Evolutionary conservation across 495 filamentous ascomycete genomes (phyloP), one percentile per base, ranked within the genome.

Genomic region (Podospora bellae-mahoneyi): DNA sequence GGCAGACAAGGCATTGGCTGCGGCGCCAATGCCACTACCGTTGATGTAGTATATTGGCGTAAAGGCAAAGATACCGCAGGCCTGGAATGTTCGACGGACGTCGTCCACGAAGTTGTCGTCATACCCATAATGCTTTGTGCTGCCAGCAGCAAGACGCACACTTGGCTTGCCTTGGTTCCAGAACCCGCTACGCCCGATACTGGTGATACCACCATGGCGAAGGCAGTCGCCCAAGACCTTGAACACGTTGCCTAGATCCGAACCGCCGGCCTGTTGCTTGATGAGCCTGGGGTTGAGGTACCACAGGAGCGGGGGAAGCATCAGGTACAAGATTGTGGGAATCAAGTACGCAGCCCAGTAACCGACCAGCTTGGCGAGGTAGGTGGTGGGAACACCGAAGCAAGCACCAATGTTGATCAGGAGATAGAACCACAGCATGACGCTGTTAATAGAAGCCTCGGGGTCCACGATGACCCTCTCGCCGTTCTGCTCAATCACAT

Each of bases 281-380:
- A 85, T 74, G 6, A 84, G 79, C 66, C 79, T 82, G 70, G 82
- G 85, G 73, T 84, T 82, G 20, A 87, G 79, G 63, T 77, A 81
- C 68, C 78, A 80, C 16, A 88, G 79, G 1, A 88, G 75, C 55
- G 85, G 56, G 0, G 86, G 86, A 6, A 87, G 80, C 26, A 85
- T 79, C 53, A 89, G 77, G 74, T 88, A 89, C 55, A 89, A 80
- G 62, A 87, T 78, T 23, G 85, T 82, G 57, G 89, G 88, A 44
- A 95, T 86, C 60, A 93, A 79, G 78, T 89, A 93, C 18, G 87
- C 80, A 34, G 82, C 73, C 89, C 88, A 94, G 83, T 89, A 92
- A 61, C 87, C 90, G 26, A 89, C 81, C 71, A 81, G 80, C 64
- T 82, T 83, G 71, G 81, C 81, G 13, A 80, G 74, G 65, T 83